phyloP scores from a whole-genome alignment of 2,329 filamentous ascomycete species.

The Passalora sequoiae region DNA sequence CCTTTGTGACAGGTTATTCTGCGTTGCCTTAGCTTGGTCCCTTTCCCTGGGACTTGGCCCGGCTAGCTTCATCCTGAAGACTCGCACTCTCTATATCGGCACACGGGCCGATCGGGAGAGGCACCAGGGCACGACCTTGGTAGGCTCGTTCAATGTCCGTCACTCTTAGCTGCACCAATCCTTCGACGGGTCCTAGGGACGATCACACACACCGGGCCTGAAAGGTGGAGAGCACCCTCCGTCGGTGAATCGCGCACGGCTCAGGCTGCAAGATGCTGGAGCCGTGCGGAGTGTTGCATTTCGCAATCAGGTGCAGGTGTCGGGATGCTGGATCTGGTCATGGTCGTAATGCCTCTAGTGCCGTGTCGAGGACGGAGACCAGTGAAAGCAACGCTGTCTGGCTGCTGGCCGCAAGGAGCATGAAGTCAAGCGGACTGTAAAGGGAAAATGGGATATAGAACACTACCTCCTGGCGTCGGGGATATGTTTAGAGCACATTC shows the following conservation, averaged over 20 bases:
- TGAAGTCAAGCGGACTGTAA: constrained; percentile 9
- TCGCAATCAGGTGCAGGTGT: constrained; percentile 12
- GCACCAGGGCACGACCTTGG: constrained; percentile 28
- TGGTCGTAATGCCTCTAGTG: constrained; percentile 3
- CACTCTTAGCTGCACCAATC: constrained; percentile 26
- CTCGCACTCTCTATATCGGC: constrained; percentile 20
- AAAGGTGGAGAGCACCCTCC: constrained; percentile 23
- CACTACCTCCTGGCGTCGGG: constrained; percentile 26
- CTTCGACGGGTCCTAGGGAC: constrained; percentile 24
- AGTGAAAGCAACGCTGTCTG: neutral
- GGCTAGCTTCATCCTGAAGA: constrained; percentile 27
- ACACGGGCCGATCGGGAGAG: constrained; percentile 30
- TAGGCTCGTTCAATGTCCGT: constrained; percentile 22
- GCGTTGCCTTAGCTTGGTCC: constrained; percentile 14
- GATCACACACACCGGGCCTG: constrained; percentile 30
- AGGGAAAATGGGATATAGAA: constrained; percentile 10
- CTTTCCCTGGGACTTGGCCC: constrained; percentile 22
- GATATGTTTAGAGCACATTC: constrained; percentile 37
- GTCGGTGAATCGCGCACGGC: constrained; percentile 24
- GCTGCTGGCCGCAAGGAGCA: constrained; percentile 19
- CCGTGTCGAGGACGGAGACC: constrained; percentile 1
- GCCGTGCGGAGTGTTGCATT: constrained; percentile 20
- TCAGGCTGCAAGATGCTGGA: constrained; percentile 20
- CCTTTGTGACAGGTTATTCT: constrained; percentile 31
- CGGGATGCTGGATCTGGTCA: constrained; percentile 15